Evolutionary conservation across 805 yeast species (phyloP).

Genomic region (Candida mattraensis): DNA sequence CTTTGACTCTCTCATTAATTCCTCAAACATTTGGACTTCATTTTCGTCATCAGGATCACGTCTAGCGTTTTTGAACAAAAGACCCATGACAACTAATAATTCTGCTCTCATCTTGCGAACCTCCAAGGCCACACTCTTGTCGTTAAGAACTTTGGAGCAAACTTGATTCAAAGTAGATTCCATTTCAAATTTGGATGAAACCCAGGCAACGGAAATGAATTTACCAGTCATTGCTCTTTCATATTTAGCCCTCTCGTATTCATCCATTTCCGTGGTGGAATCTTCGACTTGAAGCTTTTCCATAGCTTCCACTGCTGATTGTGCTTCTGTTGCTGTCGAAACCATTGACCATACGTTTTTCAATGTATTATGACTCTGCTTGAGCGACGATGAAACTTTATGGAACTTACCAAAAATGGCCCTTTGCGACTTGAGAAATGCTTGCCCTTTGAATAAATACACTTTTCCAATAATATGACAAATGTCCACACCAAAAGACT

Average conservation of each 20-base stretch:
- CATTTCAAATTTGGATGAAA: constrained; percentile 76
- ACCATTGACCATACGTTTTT: constrained; percentile 72
- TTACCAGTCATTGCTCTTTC: constrained; percentile 77
- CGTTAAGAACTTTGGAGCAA: constrained; percentile 64
- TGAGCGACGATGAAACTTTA: constrained; percentile 60
- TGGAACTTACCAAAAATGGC: constrained; percentile 63
- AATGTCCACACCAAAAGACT: constrained; percentile 81
- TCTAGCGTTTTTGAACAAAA: constrained; percentile 55
- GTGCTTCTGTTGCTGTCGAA: constrained; percentile 76
- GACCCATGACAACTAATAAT: constrained; percentile 59
- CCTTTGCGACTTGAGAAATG: constrained; percentile 64
- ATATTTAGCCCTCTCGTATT: constrained; percentile 55
- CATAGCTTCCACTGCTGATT: constrained; percentile 71
- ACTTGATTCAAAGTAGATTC: constrained; percentile 70
- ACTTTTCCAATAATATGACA: constrained; percentile 73
- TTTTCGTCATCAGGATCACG: constrained; percentile 70
- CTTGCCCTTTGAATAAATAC: constrained; percentile 62
- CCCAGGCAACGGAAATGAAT: constrained; percentile 83
- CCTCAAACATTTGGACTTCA: constrained; percentile 78
- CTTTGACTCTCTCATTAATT: constrained; percentile 38
- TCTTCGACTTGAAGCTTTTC: constrained; percentile 52
- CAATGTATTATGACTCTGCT: constrained; percentile 72
- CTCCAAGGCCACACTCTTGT: constrained; percentile 47
- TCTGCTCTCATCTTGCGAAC: constrained; percentile 61
- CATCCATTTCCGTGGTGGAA: constrained; percentile 43